Conservation (phyloP, 768 basidiomycete species). For the Collybia nuda region DNA sequence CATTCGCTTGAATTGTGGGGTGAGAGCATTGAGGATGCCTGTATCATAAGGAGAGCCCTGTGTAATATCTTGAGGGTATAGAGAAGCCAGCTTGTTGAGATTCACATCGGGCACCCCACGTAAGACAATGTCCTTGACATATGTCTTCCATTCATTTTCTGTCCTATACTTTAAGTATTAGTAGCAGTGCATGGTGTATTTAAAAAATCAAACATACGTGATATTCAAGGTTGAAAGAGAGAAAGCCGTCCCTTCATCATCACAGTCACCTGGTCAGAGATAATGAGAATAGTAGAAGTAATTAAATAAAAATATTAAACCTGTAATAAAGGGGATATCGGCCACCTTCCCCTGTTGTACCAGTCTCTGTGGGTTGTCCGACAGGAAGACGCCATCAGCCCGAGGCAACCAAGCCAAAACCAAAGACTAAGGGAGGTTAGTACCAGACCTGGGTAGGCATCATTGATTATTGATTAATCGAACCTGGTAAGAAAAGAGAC, state of each 20-base stretch:
- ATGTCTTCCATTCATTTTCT: constrained; percentile 24
- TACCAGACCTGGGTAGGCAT: too few relatives aligned
- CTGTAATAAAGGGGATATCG: constrained; percentile 47
- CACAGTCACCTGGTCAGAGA: constrained; percentile 37
- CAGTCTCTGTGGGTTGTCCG: constrained; percentile 40
- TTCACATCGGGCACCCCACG: constrained; percentile 16
- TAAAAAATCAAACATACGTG: constrained; percentile 28
- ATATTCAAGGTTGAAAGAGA: constrained; percentile 44
- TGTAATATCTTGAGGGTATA: constrained; percentile 38
- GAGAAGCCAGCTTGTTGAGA: constrained; percentile 15
- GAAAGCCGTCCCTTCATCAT: constrained; percentile 61
- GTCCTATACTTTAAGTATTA: constrained; percentile 11
- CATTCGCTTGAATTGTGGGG: constrained; percentile 50
- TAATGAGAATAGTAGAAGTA: background rate
- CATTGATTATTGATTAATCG: too few relatives aligned
- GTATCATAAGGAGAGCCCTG: constrained; percentile 53
- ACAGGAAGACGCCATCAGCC: constrained; percentile 49
- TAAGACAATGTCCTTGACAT: constrained; percentile 24
- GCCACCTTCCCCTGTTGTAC: constrained; percentile 44
- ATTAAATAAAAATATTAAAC: constrained; percentile 19
- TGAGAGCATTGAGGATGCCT: constrained; percentile 34
- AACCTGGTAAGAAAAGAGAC: too few relatives aligned
- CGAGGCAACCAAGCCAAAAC: constrained; percentile 34
- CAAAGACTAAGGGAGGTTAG: too few relatives aligned
- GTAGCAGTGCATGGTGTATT: background rate